These are phyloP conservation scores for Clarireedia paspali DNA, from an alignment of 2,329 filamentous ascomycete species.

Conservation along the genomic window DNA sequence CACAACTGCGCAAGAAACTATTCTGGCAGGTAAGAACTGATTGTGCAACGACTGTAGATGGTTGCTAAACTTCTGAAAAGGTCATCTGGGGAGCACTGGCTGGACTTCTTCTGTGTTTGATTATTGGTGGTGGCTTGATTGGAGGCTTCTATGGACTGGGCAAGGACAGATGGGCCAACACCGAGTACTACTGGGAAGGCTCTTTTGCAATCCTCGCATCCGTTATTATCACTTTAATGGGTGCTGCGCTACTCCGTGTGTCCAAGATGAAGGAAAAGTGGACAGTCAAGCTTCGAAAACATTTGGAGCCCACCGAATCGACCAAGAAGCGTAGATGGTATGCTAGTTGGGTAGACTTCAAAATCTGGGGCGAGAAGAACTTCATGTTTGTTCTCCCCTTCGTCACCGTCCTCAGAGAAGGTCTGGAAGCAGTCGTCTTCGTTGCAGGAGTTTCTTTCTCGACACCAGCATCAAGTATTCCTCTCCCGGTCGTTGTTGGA, in stretches of 20 bases:
- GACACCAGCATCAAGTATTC: slow-evolving; percentile 67
- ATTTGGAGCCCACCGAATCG: slow-evolving; percentile 42
- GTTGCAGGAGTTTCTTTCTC: slow-evolving; percentile 76
- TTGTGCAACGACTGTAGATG: neutral
- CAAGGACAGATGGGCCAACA: slow-evolving; percentile 55
- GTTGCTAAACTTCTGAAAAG: slow-evolving; percentile 27
- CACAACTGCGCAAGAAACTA: slow-evolving; percentile 57
- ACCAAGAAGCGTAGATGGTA: slow-evolving; percentile 18
- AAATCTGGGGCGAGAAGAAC: slow-evolving; percentile 66
- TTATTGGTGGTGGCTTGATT: slow-evolving; percentile 52
- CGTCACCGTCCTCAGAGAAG: slow-evolving; percentile 79
- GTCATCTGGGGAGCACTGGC: slow-evolving; percentile 49
- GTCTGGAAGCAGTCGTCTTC: slow-evolving; percentile 80
- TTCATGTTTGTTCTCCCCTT: slow-evolving; percentile 83
- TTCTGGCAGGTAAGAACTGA: slow-evolving; percentile 42
- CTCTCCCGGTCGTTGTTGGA: slow-evolving; percentile 67
- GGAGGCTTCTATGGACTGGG: slow-evolving; percentile 61
- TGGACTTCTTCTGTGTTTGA: slow-evolving; percentile 49
- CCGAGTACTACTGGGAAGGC: slow-evolving; percentile 76
- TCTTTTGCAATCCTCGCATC: slow-evolving; percentile 68
- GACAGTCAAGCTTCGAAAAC: slow-evolving; percentile 70
- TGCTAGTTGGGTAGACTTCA: slow-evolving; percentile 40
- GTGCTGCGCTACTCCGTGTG: slow-evolving; percentile 70
- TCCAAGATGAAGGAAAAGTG: slow-evolving; percentile 82
- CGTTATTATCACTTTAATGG: slow-evolving; percentile 75